Conservation (phyloP, 352 stramenopile species). For the Globisporangium cylindrosporum region DNA sequence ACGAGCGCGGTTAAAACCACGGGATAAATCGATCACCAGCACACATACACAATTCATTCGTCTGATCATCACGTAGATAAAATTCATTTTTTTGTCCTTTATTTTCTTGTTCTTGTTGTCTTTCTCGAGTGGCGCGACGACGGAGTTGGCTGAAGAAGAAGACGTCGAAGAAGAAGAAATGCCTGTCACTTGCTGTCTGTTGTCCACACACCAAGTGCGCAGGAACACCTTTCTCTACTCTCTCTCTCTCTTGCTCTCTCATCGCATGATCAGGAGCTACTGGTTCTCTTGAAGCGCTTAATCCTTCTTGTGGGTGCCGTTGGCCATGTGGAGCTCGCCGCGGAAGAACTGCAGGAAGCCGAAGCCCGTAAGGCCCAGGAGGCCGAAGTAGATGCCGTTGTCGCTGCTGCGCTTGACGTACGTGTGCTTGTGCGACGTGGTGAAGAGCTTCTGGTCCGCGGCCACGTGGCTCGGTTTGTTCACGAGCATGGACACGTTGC, state of each 20-base stretch:
- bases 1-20: neutral
- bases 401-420: constrained; percentile 69
- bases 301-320: constrained; percentile 65
- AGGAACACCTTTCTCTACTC: neutral
- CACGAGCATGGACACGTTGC: constrained; percentile 55
- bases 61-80: constrained; percentile 9
- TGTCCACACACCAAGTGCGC: neutral
- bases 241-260: neutral
- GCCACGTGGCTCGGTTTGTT: constrained; percentile 66
- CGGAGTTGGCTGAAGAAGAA: neutral
- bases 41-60: neutral
- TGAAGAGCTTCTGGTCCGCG: constrained; percentile 69
- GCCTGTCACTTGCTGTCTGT: neutral
- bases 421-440: constrained; percentile 49
- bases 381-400: constrained; percentile 31
- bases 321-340: constrained; percentile 73
- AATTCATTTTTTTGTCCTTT: constrained; percentile 3
- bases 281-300: constrained; percentile 25
- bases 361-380: constrained; percentile 45
- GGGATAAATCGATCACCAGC: neutral
- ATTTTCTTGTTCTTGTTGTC: constrained; percentile 1
- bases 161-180: neutral
- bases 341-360: constrained; percentile 59
- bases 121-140: neutral
- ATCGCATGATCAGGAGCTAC: neutral